phyloP scores from a whole-genome alignment of 768 basidiomycete species.

The Chlorophyllum brunneum region DNA sequence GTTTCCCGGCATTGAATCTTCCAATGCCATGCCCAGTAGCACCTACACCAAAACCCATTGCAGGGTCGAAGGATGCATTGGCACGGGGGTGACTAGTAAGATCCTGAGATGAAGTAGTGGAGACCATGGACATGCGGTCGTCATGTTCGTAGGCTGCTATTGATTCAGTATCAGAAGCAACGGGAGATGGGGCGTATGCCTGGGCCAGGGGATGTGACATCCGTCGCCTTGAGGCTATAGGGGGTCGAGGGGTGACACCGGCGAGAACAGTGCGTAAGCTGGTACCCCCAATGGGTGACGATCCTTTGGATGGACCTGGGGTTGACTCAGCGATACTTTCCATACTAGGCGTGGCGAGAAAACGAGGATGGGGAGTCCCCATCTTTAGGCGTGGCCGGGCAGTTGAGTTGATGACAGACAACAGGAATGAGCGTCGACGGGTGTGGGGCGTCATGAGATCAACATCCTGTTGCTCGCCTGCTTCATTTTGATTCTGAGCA shows the following conservation, averaged over 20 bases:
- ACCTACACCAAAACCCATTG: constrained; percentile 66
- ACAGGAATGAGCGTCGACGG: constrained; percentile 75
- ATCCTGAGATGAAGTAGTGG: constrained; percentile 86
- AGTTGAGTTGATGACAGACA: constrained; percentile 81
- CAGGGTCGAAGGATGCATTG: constrained; percentile 87
- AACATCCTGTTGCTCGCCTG: constrained; percentile 25
- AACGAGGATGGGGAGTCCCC: constrained; percentile 56
- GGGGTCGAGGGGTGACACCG: constrained; percentile 61
- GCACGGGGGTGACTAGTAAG: constrained; percentile 74
- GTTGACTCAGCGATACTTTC: constrained; percentile 27
- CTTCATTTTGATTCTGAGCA: constrained; percentile 22
- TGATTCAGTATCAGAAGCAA: constrained; percentile 32
- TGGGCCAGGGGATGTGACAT: constrained; percentile 68
- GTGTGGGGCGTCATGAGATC: constrained; percentile 65
- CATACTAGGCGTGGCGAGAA: constrained; percentile 29
- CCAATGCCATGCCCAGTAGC: constrained; percentile 64
- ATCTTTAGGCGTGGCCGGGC: constrained; percentile 67
- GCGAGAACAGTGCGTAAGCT: constrained; percentile 53
- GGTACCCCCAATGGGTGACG: constrained; percentile 18
- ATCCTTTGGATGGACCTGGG: constrained; percentile 23
- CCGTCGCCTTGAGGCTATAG: constrained; percentile 35
- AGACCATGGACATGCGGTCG: constrained; percentile 69
- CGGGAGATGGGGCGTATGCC: constrained; percentile 34
- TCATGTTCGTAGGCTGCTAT: constrained; percentile 38
- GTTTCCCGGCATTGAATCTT: constrained; percentile 78